Percentiles rank a stretch among this genome's conserved stretches.
phyloP scores from a whole-genome alignment of 805 yeast genomes.

The Wickerhamiella brachini region DNA sequence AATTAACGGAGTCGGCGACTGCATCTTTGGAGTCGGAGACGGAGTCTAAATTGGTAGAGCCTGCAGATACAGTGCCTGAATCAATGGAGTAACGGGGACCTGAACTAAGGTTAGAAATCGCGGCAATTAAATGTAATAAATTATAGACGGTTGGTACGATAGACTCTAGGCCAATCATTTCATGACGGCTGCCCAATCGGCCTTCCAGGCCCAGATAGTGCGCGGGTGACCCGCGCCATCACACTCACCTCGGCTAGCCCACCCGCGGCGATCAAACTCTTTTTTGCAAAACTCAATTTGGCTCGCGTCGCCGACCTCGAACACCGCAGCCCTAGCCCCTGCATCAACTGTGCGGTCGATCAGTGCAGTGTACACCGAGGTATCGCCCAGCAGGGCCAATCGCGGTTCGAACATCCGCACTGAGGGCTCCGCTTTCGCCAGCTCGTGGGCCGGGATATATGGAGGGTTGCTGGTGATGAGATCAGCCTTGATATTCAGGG shows the following conservation, averaged over 20 bases:
- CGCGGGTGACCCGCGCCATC: conserved; percentile 16
- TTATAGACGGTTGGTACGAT: no score
- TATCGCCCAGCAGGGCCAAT: conserved; percentile 65
- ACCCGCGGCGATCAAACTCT: conserved; percentile 21
- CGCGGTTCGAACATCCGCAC: conserved; percentile 64
- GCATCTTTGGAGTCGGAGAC: background rate
- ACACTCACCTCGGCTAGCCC: conserved; percentile 27
- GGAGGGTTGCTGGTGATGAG: conserved; percentile 84
- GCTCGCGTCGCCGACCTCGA: conserved; percentile 54
- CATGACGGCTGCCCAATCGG: background rate
- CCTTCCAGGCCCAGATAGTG: conserved; percentile 16
- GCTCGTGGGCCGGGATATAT: conserved; percentile 45
- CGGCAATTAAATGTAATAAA: no score
- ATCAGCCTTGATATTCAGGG: conserved; percentile 24
- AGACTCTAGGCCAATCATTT: no score
- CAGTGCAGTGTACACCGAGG: conserved; percentile 54
- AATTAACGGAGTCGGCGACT: background rate
- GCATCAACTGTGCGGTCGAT: conserved; percentile 31
- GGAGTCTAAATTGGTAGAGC: no score
- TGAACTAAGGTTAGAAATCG: no score
- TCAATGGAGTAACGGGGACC: no score
- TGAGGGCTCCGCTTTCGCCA: conserved; percentile 38
- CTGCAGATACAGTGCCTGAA: no score
- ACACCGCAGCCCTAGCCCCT: conserved; percentile 45
- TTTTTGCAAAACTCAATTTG: conserved; percentile 38